phyloP scores from a whole-genome alignment of 805 yeast species.

The Yamadazyma paraphyllophila region DNA sequence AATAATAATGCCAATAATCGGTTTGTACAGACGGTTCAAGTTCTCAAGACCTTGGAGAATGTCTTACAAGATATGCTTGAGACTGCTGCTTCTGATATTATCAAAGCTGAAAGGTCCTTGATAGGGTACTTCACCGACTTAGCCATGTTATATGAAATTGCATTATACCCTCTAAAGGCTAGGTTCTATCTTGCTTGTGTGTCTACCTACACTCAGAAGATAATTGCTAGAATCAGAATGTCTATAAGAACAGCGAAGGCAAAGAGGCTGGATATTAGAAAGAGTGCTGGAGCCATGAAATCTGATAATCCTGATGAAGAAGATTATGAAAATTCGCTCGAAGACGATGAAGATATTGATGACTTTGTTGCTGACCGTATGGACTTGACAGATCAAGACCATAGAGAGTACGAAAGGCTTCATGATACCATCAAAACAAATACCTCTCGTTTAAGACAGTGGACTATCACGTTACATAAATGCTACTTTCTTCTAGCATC shows the following conservation, averaged over 20 bases:
- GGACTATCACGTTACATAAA: conserved; percentile 69
- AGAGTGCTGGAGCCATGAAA: conserved; percentile 20
- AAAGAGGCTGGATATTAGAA: conserved; percentile 8
- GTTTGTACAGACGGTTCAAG: conserved; percentile 21
- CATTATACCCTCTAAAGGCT: conserved; percentile 52
- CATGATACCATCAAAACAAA: conserved; percentile 25
- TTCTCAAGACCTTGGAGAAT: conserved; percentile 52
- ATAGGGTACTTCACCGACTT: conserved; percentile 48
- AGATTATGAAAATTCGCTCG: conserved; percentile 8
- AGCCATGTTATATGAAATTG: conserved; percentile 69
- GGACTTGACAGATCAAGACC: conserved; percentile 8
- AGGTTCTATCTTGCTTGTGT: conserved; percentile 35
- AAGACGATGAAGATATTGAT: neutral
- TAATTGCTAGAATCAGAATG: conserved; percentile 21
- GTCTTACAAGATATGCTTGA: conserved; percentile 66
- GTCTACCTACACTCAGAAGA: conserved; percentile 17
- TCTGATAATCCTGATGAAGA: conserved; percentile 20
- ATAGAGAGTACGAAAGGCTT: conserved; percentile 12
- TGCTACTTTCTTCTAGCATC: conserved; percentile 76
- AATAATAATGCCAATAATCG: conserved; percentile 8
- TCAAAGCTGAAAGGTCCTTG: conserved; percentile 47
- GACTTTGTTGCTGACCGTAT: conserved; percentile 2
- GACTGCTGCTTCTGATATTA: conserved; percentile 49
- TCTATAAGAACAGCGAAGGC: conserved; percentile 17
- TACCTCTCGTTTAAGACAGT: conserved; percentile 39